These are phyloP conservation scores for Fragaria ananassa DNA, from an alignment of 306 rosid genomes.

Conservation along the genomic window DNA sequence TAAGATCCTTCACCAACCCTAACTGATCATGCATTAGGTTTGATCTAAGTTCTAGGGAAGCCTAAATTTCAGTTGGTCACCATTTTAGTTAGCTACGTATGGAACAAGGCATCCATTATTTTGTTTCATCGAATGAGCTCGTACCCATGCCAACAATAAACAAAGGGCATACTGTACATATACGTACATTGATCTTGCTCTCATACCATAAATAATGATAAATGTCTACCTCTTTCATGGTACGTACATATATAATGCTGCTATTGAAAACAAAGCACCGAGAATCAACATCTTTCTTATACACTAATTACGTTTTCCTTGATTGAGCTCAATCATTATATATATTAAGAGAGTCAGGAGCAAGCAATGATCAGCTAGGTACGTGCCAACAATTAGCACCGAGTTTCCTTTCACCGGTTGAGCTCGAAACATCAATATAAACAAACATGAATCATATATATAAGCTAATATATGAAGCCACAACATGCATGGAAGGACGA, in stretches of 20 bases:
- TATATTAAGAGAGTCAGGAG: no score
- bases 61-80: not conserved
- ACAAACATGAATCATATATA: not conserved
- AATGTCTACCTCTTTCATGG: not conserved
- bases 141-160: not conserved
- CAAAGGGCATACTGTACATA: no score
- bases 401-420: not conserved
- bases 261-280: not conserved
- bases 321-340: not conserved
- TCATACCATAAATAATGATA: not conserved
- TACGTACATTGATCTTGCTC: not conserved
- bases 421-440: not conserved
- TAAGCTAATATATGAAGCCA: not conserved
- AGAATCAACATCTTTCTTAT: not conserved
- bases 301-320: not conserved
- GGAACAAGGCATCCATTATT: not conserved
- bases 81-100: not conserved
- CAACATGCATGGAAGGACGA: not conserved
- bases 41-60: not conserved
- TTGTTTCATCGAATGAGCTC: not conserved
- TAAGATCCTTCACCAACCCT: not conserved
- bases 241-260: not conserved
- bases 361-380: not conserved
- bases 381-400: not conserved
- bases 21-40: not conserved